Evolutionary conservation across 331 rosid species (phyloP), one percentile per base, ranked within the genome.

Genomic region (Rosa hybrid): DNA sequence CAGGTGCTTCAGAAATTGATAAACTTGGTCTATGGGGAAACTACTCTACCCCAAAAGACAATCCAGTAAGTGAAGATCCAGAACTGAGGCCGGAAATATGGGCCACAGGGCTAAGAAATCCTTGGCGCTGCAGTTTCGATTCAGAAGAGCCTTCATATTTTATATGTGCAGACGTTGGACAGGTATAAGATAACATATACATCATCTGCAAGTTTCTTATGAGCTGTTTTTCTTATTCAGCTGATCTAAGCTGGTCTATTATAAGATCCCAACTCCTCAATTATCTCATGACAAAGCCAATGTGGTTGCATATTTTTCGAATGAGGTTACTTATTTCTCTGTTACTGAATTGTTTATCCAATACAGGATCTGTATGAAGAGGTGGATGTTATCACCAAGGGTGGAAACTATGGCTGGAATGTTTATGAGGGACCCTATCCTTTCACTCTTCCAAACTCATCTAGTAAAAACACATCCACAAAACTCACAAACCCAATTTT

Each of bases 101-200:
- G 97, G 96, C 98, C 71, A 57, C 84, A 38, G 98, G 98, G 76
- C 46, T 95, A 62, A 89, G 94, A 86, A 93, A 92, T 86, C 97
- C 99, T 41, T 95, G 99, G 98, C 90, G 98, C 62, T 95, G 98
- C 84, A 92, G 99, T 80, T 95, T 95, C 38, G 99, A 95, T 84
- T 78, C 94, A 14, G 93, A 88, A 83, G 89, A 84, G 51, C 90
- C 98, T 86, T 89, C 96, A 78, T 95, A 95, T 90, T 93, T 95
- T 68, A 82, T 90, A 34, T 95, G 98, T 82, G 98, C 77, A 59
- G 98, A 95, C 81, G 85, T 73, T 64, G 99, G 98, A 49, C 81
- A 92, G 98, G 98, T 92, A 76, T 79, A 39, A 67, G 13, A 67
- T 87, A 81, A 81, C 67, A 75, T 18, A 62, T 74, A 8, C 17